These are phyloP conservation scores for Austroboletus olivaceoglutinosus DNA, from an alignment of 1,284 basidiomycete genomes.

Conservation along the genomic window DNA sequence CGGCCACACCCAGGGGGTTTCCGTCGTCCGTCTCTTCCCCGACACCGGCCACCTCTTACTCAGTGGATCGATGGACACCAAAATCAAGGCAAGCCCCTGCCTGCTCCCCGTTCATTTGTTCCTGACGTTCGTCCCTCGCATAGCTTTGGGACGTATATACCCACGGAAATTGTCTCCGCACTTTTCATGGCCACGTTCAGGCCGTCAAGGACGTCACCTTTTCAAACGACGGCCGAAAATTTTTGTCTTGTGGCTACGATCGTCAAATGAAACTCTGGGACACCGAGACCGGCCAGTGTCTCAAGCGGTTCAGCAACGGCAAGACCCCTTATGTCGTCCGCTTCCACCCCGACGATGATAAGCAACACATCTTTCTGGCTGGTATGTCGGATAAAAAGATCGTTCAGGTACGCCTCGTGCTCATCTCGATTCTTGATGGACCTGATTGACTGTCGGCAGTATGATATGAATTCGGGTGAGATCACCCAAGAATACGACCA, in stretches of 20 bases:
- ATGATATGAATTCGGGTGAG: conserved; percentile 90
- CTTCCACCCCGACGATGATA: conserved; percentile 95
- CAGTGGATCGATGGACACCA: conserved; percentile 96
- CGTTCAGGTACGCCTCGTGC: conserved; percentile 68
- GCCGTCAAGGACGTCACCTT: conserved; percentile 96
- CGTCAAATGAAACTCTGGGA: conserved; percentile 99
- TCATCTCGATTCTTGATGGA: not conserved
- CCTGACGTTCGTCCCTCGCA: conserved; percentile 4
- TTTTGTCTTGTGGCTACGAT: conserved; percentile 94
- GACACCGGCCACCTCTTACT: conserved; percentile 90
- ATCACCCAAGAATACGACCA: conserved; percentile 99
- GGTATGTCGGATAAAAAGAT: conserved; percentile 99
- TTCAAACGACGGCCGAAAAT: conserved; percentile 87
- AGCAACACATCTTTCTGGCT: conserved; percentile 94
- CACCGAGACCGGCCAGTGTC: conserved; percentile 95
- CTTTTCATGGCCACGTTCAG: conserved; percentile 96
- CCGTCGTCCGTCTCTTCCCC: conserved; percentile 91
- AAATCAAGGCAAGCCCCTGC: conserved; percentile 80
- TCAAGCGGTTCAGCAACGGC: conserved; percentile 94
- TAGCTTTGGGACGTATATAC: conserved; percentile 99
- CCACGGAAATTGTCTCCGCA: conserved; percentile 93
- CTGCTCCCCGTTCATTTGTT: not conserved
- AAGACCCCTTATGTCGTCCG: conserved; percentile 94
- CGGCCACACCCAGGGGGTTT: conserved; percentile 95
- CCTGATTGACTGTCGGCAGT: conserved; percentile 50